Base-by-base conservation (phyloP, 352 stramenopile species). In the Globisporangium mamillatum region DNA sequence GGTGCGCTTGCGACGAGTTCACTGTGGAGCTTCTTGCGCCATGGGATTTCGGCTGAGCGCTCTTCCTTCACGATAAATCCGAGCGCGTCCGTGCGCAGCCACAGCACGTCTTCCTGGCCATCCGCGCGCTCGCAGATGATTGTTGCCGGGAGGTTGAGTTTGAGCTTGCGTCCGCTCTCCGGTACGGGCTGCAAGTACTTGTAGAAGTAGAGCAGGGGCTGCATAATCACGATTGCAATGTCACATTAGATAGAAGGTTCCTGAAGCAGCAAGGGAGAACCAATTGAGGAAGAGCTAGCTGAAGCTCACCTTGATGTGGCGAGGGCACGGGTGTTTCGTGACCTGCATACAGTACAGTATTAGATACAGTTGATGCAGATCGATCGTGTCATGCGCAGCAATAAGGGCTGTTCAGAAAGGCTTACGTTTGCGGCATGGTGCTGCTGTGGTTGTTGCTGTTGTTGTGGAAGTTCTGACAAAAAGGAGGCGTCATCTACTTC, bases 131-230 rank as follows among this genome's bases (percentile, higher is more conserved):
- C 84, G 32, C 77, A 89, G 22, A 93, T 64, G 7, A 93, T 71
- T 0, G 86, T 93, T 4, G 81, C 68, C 12, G 86, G 84, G 20
- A 94, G 52, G 50, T 89, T 85, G 5, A 91, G 65, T 27, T 78
- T 72, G 27, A 94, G 70, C 48, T 62, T 62, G 25, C 56, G 50
- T n/a, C 63, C 56, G 18, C 65, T 68, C 22, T 75, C 75, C 0
- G 69, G 64, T n/a, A 90, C 75, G 9, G 86, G 86, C 64, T 94
- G 86, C 6, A 94, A 64, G 60, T 89, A 93, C 75, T 94, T 94
- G 79, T 90, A 94, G 65, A 94, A 94, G 70, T 84, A 85, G 24
- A 94, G 63, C 9, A 88, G 69, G 10, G 86, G 83, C 81, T 90
- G 55, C 3, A 50, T 36, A 20, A 32, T 32, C 3, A 32, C 27